phyloP scores from a whole-genome alignment of 225 moss, liverwort and hornwort genomes.

The Lunularia cruciata region DNA sequence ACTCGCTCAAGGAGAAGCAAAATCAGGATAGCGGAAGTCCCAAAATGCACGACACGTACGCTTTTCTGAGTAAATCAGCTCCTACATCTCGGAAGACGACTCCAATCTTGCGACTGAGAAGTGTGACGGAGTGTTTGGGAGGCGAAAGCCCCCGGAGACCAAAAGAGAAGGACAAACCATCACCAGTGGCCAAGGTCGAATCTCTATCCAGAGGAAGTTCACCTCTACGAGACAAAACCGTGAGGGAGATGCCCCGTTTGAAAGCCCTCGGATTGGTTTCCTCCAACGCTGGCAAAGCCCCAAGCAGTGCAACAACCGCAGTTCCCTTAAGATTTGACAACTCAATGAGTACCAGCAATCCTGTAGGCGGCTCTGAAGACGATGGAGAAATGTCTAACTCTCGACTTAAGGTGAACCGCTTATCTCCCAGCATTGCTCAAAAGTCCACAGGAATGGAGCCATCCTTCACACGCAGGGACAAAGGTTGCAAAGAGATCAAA shows the following conservation, averaged over 20 bases:
- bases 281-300: slow-evolving; percentile 18
- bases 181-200: slow-evolving; percentile 17
- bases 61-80: slow-evolving; percentile 33
- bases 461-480: neutral
- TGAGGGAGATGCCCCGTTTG: slow-evolving; percentile 45
- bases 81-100: slow-evolving; percentile 41
- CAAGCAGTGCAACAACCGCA: slow-evolving; percentile 19
- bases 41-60: slow-evolving; percentile 43
- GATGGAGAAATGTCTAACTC: slow-evolving; percentile 31
- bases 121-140: slow-evolving; percentile 41
- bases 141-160: slow-evolving; percentile 36
- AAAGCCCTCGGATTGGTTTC: slow-evolving; percentile 42
- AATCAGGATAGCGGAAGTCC: slow-evolving; percentile 21
- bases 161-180: slow-evolving; percentile 34
- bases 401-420: slow-evolving; percentile 24
- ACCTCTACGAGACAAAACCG: slow-evolving; percentile 32
- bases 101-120: slow-evolving; percentile 45
- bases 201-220: slow-evolving; percentile 42
- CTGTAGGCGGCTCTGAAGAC: slow-evolving; percentile 30
- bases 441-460: slow-evolving; percentile 26
- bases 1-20: slow-evolving; percentile 19
- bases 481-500: slow-evolving; percentile 15
- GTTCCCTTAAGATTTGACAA: slow-evolving; percentile 28
- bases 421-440: slow-evolving; percentile 21
- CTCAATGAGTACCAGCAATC: slow-evolving; percentile 19